These are phyloP conservation scores for Alternaria gaisen DNA, from an alignment of 2,329 filamentous ascomycete species.

Conservation along the genomic window DNA sequence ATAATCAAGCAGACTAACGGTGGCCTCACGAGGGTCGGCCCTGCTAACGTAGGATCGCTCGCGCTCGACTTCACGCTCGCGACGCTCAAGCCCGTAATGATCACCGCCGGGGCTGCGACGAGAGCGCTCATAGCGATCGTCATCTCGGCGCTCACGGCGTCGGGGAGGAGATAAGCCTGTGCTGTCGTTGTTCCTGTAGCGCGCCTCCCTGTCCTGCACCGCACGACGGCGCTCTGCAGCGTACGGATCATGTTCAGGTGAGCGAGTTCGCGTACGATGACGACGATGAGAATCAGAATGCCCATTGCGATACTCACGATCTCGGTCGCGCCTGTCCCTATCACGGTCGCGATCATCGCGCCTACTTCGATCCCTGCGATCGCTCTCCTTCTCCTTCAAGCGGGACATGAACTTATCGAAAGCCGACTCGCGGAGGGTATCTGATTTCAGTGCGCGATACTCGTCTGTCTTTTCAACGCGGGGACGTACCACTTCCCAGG, in stretches of 20 bases:
- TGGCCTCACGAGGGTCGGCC: conserved; percentile 76
- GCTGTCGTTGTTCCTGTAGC: conserved; percentile 83
- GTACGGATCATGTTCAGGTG: conserved; percentile 91
- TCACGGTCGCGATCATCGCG: conserved; percentile 56
- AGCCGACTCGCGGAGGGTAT: conserved; percentile 81
- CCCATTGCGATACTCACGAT: conserved; percentile 53
- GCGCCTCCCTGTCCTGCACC: conserved; percentile 91
- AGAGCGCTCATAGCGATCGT: conserved; percentile 55
- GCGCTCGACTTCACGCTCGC: conserved; percentile 88
- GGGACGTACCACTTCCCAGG: conserved; percentile 85
- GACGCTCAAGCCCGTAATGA: conserved; percentile 84
- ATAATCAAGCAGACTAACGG: conserved; percentile 89
- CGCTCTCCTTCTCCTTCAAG: conserved; percentile 85
- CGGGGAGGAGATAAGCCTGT: conserved; percentile 66
- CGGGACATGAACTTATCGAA: conserved; percentile 94
- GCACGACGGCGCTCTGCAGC: conserved; percentile 95
- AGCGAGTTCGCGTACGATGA: conserved; percentile 74
- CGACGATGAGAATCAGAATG: conserved; percentile 52
- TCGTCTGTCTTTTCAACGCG: conserved; percentile 84
- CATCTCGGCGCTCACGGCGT: conserved; percentile 54
- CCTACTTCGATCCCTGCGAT: conserved; percentile 59
- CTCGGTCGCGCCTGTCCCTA: conserved; percentile 52
- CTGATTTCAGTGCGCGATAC: conserved; percentile 81
- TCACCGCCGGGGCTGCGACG: conserved; percentile 67
- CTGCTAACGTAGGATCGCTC: conserved; percentile 83